These are phyloP conservation scores for Helianthus annuus DNA, from an alignment of 129 eudicot species.

Conservation along the genomic window HanXRQr2.0-SUNRISE NC_035433.2:1887209-1887708, in stretches of 20 bases:
- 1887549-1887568: background rate
- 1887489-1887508: background rate
- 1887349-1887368: background rate
- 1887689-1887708: conserved; percentile 91
- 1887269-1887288: background rate
- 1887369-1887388: too few species aligned
- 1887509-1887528: too few species aligned
- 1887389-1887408: background rate
- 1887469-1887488: background rate
- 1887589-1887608: background rate
- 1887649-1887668: background rate
- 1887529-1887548: background rate
- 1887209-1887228: too few species aligned
- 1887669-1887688: conserved; percentile 49
- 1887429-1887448: background rate
- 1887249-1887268: background rate
- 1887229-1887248: too few species aligned
- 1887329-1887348: background rate
- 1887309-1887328: background rate
- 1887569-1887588: too few species aligned
- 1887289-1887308: background rate
- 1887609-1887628: too few species aligned
- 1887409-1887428: background rate
- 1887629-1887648: background rate
- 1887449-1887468: background rate